Base-by-base conservation (phyloP, 306 rosid species). In the Rosa rugosa region DNA sequence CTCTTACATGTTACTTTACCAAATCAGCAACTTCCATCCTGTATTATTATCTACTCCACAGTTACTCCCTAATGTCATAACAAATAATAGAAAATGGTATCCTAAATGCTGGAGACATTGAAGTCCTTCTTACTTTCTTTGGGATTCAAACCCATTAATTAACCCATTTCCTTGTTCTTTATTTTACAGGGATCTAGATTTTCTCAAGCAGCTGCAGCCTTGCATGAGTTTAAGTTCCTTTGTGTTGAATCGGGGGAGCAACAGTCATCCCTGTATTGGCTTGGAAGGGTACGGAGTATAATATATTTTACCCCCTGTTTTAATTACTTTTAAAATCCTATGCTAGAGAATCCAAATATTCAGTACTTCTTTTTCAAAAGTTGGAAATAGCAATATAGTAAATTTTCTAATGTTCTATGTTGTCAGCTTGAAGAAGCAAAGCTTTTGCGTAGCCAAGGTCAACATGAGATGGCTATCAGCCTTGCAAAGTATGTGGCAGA, bases 351-450 rank as follows among this genome's bases (percentile, higher is more conserved):
- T 59, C 31, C 64, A 57, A 57, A 57, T 57, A 57, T 57, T n/a
- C 65, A 9, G 5, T 10, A 6, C 6, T 54, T 36, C 44, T 53
- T 36, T 46, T 36, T 6, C 31, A 36, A 20, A 73, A 38, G 49
- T 73, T 45, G 5, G 25, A 38, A 40, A n/a, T 69, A 41, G 8
- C 31, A 40, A 40, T 34, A 34, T n/a, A 57, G 69, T 51, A 63
- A 72, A 42, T 36, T 42, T 56, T 31, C 2, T 2, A 77, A 54
- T 71, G 70, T 80, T 83, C 64, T 79, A 41, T 66, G 73, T 49
- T 84, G 75, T 83, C 93, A 94, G 99, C 94, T 94, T 77, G 93
- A 92, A 89, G 99, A 94, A 84, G 97, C 99, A 80, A 94, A 94
- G 93, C 93, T 94, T 80, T 81, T 92, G 86, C 99, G 97, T 53